Percentiles rank a stretch among this genome's conserved stretches.
Evolutionary conservation across 495 filamentous ascomycete species (phyloP).

Genomic region (Cenococcum geophilum): DNA sequence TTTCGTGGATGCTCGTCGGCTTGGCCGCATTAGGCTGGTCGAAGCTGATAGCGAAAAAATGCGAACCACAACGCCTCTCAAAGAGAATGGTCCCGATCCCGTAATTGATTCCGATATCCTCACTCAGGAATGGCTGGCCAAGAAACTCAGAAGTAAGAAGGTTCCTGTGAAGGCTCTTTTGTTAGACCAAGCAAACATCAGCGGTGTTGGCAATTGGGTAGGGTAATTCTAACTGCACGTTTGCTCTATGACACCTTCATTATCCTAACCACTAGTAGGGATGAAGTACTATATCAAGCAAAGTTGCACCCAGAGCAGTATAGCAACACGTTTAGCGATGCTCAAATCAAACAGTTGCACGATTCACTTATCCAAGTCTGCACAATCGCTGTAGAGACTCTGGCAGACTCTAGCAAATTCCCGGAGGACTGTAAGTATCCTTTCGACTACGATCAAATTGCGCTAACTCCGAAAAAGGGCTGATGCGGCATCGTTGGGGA

Average conservation of each 20-base stretch:
- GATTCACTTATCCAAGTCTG: conserved; percentile 73
- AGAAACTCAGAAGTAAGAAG: conserved; percentile 64
- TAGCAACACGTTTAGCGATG: conserved; percentile 69
- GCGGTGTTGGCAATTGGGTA: conserved; percentile 96
- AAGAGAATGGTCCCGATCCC: conserved; percentile 90
- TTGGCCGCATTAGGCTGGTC: conserved; percentile 73
- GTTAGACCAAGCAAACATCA: conserved; percentile 82
- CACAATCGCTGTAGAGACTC: conserved; percentile 64
- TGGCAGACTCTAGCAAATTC: conserved; percentile 77
- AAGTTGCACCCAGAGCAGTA: conserved; percentile 88
- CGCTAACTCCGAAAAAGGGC: conserved; percentile 41
- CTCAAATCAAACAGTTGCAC: conserved; percentile 66
- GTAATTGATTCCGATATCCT: conserved; percentile 73
- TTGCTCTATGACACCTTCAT: neutral
- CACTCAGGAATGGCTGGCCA: conserved; percentile 61
- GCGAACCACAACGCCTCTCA: conserved; percentile 67
- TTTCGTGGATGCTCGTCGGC: conserved; percentile 73
- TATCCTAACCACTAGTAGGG: conserved; percentile 35
- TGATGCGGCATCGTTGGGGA: conserved; percentile 86
- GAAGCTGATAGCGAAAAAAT: conserved; percentile 72
- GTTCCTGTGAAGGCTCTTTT: conserved; percentile 83
- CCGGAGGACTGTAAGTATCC: conserved; percentile 57
- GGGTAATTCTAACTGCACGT: conserved; percentile 47
- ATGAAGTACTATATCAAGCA: conserved; percentile 85
- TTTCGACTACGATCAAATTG: neutral